Evolutionary conservation across 176 grass and related monocot species (phyloP), one percentile per base, ranked within the genome.

Genomic region (Ensete glaucum): DNA sequence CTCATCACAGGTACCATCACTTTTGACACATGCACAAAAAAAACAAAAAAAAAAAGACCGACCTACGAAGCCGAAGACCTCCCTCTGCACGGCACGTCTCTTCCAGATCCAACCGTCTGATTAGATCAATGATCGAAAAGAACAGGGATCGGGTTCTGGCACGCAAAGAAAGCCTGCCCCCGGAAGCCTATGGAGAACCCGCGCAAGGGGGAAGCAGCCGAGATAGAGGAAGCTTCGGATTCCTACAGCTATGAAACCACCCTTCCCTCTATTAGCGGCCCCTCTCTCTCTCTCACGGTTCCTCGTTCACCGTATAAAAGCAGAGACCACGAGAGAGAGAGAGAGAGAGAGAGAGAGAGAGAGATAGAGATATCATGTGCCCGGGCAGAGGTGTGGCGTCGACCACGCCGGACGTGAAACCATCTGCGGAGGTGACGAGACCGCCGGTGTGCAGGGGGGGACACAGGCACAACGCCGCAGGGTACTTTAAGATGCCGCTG

Each of bases 401-500:
- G 17, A 16, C 13, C 1, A 16, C 55, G 13, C 2, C 10, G 12
- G 17, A 14, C 14, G 17, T 16, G 57, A 6, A 0, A 29, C 2
- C 26, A 19, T 9, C 15, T 26, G 8, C 0, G 20, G 66, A 26
- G 1, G 66, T 14, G 66, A 68, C 34, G 63, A 13, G 10, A 11
- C 1, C 63, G 23, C 11, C 63, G 66, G 27, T 2, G 27, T 7
- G 2, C 5, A 14, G 14, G 23, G 66, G 14, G 23, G 66, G 66
- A 1, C 66, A 68, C 7, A 49, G 66, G 66, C 66, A 68, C 29
- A 68, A 68, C 66, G 9, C 4, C 11, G 11, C 66, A 29, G 66
- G 16, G 13, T 76, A 10, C 66, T 80, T 59, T n/a, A 80, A 52
- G 67, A 71, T 73, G 78, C 78, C 78, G 26, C 16, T 80, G 24